phyloP scores from a whole-genome alignment of 2,329 filamentous ascomycete species.

The Rutstroemia sp. region DNA sequence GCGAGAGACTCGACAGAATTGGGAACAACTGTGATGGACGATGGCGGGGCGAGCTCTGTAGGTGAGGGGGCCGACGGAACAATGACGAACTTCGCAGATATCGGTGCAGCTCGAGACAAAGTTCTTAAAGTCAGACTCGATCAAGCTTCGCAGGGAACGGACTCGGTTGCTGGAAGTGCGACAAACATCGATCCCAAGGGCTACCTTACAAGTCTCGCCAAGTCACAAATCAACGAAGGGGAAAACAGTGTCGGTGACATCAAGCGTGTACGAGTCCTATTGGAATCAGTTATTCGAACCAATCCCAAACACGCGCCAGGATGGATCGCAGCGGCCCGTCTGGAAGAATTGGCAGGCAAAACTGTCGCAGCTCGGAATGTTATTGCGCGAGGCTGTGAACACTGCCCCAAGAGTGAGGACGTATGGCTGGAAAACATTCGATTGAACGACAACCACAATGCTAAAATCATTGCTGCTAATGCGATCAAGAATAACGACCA shows the following conservation, averaged over 20 bases:
- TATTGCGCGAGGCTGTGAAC: conserved; percentile 79
- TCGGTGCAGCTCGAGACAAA: conserved; percentile 92
- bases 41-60: conserved; percentile 49
- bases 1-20: conserved; percentile 75
- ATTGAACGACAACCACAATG: conserved; percentile 84
- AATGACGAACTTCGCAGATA: conserved; percentile 97
- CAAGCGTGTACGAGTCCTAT: conserved; percentile 80
- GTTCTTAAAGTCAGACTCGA: conserved; percentile 91
- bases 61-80: conserved; percentile 57
- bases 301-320: conserved; percentile 92
- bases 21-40: conserved; percentile 81
- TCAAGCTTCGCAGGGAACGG: conserved; percentile 69
- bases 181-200: conserved; percentile 93
- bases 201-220: conserved; percentile 86
- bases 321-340: conserved; percentile 87
- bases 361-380: conserved; percentile 81
- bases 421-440: conserved; percentile 95
- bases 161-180: conserved; percentile 67
- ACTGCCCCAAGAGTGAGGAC: conserved; percentile 91
- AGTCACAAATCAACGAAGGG: conserved; percentile 69
- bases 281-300: conserved; percentile 96
- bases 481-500: conserved; percentile 87
- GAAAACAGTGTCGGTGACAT: conserved; percentile 89
- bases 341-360: conserved; percentile 91
- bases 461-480: conserved; percentile 89